These are phyloP conservation scores for Tranzscheliella williamsii DNA, from an alignment of 1,284 basidiomycete species.

Conservation along the genomic window DNA sequence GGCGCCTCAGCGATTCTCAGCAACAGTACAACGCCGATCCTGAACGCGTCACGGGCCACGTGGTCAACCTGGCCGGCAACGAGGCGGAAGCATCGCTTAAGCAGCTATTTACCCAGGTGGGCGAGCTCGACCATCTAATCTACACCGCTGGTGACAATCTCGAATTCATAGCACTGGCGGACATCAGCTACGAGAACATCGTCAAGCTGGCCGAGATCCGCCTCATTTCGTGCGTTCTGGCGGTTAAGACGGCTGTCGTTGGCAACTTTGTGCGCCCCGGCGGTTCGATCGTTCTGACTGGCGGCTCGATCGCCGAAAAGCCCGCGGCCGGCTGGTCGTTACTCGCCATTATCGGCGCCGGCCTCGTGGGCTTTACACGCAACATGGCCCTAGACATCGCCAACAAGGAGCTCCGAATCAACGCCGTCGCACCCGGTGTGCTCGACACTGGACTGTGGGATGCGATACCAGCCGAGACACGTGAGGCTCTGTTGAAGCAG, in stretches of 20 bases:
- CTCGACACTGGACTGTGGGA: conserved; percentile 37
- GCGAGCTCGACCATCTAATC: conserved; percentile 33
- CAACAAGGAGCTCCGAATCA: conserved; percentile 22
- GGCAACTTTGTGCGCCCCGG: conserved; percentile 1
- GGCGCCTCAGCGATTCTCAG: conserved; percentile 13
- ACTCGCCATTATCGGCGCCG: conserved; percentile 8
- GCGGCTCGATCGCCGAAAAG: conserved; percentile 17
- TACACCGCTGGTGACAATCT: conserved; percentile 32
- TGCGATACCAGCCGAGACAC: conserved; percentile 4
- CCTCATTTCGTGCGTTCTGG: conserved; percentile 18
- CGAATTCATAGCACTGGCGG: conserved; percentile 3
- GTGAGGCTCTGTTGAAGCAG: background rate
- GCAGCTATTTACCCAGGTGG: conserved; percentile 21
- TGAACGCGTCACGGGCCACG: conserved; percentile 11
- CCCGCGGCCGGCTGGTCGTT: conserved; percentile 13
- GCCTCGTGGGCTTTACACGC: conserved; percentile 13
- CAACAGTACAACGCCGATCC: conserved; percentile 36
- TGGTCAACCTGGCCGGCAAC: conserved; percentile 23
- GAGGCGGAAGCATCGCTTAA: conserved; percentile 6
- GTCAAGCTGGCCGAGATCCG: conserved; percentile 13
- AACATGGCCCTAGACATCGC: conserved; percentile 26
- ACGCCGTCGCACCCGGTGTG: conserved; percentile 22
- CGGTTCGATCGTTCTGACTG: conserved; percentile 25
- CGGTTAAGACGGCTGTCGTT: conserved; percentile 16
- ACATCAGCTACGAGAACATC: conserved; percentile 17